A percentile compares a stretch with the other conserved stretches of the same genome.
Conservation (phyloP, 2,329 filamentous ascomycete genomes). For the Trichoderma lentiforme region DNA sequence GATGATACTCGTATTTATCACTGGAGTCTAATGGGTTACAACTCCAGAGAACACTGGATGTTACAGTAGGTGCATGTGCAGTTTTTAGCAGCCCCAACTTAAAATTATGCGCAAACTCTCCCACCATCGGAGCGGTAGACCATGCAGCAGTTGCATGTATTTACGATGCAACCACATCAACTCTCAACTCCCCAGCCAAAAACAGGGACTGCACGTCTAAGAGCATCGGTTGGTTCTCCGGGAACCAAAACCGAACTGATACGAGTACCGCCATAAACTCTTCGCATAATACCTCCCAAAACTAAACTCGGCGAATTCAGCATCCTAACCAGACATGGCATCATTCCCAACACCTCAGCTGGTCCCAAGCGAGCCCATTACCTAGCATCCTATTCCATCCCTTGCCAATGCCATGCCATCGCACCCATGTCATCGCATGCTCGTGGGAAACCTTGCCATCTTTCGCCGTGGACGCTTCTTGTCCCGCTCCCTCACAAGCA, state of each 20-base stretch:
- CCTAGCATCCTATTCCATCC: background rate
- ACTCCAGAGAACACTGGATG: background rate
- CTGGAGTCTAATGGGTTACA: background rate
- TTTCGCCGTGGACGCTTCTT: background rate
- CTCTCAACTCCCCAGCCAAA: background rate
- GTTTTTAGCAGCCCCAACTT: background rate
- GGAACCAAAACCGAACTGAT: background rate
- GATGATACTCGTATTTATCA: background rate
- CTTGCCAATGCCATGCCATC: background rate
- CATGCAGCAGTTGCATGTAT: too few species aligned
- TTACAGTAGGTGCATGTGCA: background rate
- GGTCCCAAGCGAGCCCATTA: background rate
- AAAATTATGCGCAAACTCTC: background rate
- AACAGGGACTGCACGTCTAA: background rate
- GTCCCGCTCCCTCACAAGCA: background rate
- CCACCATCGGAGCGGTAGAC: background rate
- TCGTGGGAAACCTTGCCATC: background rate
- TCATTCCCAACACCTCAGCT: background rate
- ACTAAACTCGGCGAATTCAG: background rate
- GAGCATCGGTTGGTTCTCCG: background rate
- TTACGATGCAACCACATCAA: background rate
- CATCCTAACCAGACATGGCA: background rate
- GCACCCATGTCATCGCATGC: background rate
- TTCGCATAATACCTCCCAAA: background rate
- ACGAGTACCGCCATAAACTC: background rate